A percentile compares a stretch with the other conserved stretches of the same genome.
Conservation (phyloP, 306 rosid genomes). For the Cucurbita pepo region DNA sequence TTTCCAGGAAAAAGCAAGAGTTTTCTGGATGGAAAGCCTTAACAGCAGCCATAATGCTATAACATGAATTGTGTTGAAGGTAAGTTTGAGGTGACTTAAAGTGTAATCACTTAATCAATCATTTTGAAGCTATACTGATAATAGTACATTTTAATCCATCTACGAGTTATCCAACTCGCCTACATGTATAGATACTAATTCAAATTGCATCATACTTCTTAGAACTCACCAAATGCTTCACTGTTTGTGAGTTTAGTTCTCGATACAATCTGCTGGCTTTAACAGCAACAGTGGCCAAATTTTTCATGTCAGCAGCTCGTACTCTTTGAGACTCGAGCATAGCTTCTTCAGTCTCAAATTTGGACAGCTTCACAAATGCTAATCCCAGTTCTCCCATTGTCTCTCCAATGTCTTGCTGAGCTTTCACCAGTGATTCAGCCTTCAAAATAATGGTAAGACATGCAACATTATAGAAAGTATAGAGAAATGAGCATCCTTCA, state of each 20-base stretch:
- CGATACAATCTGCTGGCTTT: constrained; percentile 85
- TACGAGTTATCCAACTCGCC: background rate
- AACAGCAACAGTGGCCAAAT: constrained; percentile 82
- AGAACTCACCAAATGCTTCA: constrained; percentile 71
- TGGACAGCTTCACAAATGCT: constrained; percentile 67
- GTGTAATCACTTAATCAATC: background rate
- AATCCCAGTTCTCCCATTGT: constrained; percentile 84
- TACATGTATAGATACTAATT: background rate
- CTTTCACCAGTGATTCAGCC: constrained; percentile 94
- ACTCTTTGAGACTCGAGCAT: constrained; percentile 45
- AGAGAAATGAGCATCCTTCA: background rate
- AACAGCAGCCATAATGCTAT: background rate
- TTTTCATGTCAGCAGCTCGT: constrained; percentile 68
- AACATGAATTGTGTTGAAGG: background rate
- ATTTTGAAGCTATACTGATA: background rate
- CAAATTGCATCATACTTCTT: background rate
- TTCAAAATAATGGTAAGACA: constrained; percentile 14
- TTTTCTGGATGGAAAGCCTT: background rate
- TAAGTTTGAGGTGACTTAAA: background rate
- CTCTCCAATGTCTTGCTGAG: constrained; percentile 94
- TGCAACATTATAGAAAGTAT: background rate
- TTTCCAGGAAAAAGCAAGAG: background rate
- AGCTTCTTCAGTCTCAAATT: constrained; percentile 83
- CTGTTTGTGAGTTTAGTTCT: constrained; percentile 81
- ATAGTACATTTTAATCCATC: background rate